Percentiles rank a stretch among this genome's conserved stretches.
These are phyloP conservation scores for Leavenworthia alabamica DNA, from an alignment of 345 rosid genomes.

Conservation along the genomic window DNA sequence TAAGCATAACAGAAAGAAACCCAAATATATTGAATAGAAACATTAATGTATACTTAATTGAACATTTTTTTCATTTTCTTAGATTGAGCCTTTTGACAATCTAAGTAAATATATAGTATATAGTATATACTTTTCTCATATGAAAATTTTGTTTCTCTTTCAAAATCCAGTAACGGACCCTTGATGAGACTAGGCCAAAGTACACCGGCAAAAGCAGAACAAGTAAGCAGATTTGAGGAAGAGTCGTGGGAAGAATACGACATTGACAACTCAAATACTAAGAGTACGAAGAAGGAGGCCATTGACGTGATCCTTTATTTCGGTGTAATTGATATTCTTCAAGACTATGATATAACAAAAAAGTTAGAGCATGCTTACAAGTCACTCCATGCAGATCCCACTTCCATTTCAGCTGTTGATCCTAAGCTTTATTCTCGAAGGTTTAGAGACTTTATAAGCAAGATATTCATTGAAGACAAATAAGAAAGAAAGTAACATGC, in stretches of 20 bases:
- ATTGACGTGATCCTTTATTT: conserved; percentile 51
- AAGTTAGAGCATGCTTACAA: conserved; percentile 63
- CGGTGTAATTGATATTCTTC: conserved; percentile 56
- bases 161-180: conserved; percentile 37
- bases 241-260: conserved; percentile 23
- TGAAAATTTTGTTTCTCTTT: background rate
- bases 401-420: conserved; percentile 60
- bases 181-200: conserved; percentile 43
- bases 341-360: conserved; percentile 57
- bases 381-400: conserved; percentile 50
- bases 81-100: background rate
- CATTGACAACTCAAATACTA: conserved; percentile 19
- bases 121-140: background rate
- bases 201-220: conserved; percentile 54
- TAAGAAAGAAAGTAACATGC: conserved; percentile 5
- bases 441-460: conserved; percentile 50
- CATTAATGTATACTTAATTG: background rate
- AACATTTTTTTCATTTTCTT: background rate
- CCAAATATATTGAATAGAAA: background rate
- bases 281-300: conserved; percentile 29
- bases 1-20: background rate
- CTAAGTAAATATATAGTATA: background rate
- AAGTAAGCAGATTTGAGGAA: conserved; percentile 34
- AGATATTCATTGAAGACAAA: conserved; percentile 49
- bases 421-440: conserved; percentile 57